Base-by-base conservation (phyloP, 2,329 filamentous ascomycete species). In the Aspergillus niger region DNA sequence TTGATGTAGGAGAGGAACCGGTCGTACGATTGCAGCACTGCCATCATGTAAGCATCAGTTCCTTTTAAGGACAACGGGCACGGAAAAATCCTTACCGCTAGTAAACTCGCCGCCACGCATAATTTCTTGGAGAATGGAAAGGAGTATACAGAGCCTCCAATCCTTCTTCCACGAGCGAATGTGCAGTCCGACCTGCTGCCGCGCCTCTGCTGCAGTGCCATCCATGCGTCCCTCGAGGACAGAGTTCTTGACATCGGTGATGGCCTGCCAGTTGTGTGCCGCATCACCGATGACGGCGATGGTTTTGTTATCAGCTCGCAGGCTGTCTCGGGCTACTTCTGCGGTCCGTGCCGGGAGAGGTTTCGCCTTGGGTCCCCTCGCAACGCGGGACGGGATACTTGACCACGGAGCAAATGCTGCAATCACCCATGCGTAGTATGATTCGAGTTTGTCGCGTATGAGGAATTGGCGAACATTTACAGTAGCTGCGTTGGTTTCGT, bases 301-400 rank as follows among this genome's bases (percentile, higher is more conserved):
- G 5, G 92, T 79, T 72, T 89, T 95, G 72, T 92, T 96, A 2
- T 90, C 86, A 1, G 88, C 85, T 70, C 90, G 92, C 72, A 96
- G 86, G 5, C 92, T 92, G 72, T 96, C 91, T 32, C 89, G 83
- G 5, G 86, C 88, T 5, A 90, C 89, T 30, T 86, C 79, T 3
- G 84, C 83, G 3, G 88, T 83, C 17, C 87, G 81, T 0, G 89
- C 86, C 20, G 83, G 82, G 3, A 83, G 79, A 20, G 77, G 72
- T 70, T 86, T 89, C 50, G 78, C 77, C 41, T 79, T 80, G 11
- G 73, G 71, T 8, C 74, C 77, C 28, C 76, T 67, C 4, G 71
- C 69, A 56, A 75, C 62, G 50, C 77, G 73, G 62, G 71, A 62
- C 70, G 63, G 78, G 59, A 79, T 80, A 71, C 79, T 86, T 72